A percentile compares a stretch with the other conserved stretches of the same genome.
These are phyloP conservation scores for Citrus mangshanensis DNA, from an alignment of 345 rosid genomes.

Conservation along the genomic window DNA sequence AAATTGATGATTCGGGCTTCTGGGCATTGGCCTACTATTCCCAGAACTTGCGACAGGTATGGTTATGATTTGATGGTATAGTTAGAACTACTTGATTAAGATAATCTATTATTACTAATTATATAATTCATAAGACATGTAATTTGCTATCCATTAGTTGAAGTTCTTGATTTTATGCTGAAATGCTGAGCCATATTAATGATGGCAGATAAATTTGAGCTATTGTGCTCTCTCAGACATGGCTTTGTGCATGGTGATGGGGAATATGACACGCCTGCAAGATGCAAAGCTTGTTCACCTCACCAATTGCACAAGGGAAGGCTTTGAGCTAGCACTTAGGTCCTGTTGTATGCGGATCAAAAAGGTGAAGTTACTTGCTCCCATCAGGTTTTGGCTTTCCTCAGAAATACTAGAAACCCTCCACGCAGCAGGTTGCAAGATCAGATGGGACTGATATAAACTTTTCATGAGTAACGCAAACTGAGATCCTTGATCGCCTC, in stretches of 20 bases:
- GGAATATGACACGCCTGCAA: conserved; percentile 73
- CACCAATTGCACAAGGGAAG: conserved; percentile 61
- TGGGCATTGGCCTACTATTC: conserved; percentile 67
- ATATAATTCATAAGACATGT: neutral
- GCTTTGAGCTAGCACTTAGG: conserved; percentile 72
- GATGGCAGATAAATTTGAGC: conserved; percentile 82
- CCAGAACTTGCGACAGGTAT: conserved; percentile 81
- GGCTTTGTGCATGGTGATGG: conserved; percentile 70
- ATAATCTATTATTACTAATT: neutral
- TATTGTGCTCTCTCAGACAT: conserved; percentile 52
- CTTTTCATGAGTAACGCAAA: neutral
- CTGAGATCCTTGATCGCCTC: neutral
- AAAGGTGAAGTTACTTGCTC: conserved; percentile 74
- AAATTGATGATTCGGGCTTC: conserved; percentile 73
- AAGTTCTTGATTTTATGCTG: neutral
- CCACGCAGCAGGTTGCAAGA: conserved; percentile 66
- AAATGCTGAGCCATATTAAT: conserved; percentile 14
- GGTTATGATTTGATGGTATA: too few relatives aligned
- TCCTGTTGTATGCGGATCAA: conserved; percentile 63
- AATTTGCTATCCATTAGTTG: neutral
- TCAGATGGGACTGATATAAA: conserved; percentile 68
- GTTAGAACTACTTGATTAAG: neutral
- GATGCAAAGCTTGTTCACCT: conserved; percentile 84
- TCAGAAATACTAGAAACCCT: conserved; percentile 60
- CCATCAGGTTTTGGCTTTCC: conserved; percentile 67